These are phyloP conservation scores for Globisporangium barbulae DNA, from an alignment of 352 stramenopile genomes.

Conservation along the genomic window DNA sequence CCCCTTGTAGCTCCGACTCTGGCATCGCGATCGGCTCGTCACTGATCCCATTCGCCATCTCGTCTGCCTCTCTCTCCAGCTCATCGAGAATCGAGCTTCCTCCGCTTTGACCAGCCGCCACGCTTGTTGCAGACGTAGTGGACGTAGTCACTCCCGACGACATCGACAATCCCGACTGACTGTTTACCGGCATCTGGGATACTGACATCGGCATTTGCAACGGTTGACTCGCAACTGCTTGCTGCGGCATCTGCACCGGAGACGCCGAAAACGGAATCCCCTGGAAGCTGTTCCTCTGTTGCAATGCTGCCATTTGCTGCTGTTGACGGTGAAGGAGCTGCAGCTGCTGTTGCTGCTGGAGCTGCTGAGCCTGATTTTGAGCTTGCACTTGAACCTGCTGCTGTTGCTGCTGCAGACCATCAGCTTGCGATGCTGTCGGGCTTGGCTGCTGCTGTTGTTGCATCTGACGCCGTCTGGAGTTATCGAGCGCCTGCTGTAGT, in stretches of 20 bases:
- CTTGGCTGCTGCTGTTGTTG: slow-evolving; percentile 48
- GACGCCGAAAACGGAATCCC: slow-evolving; percentile 54
- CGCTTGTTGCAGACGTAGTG: slow-evolving; percentile 15
- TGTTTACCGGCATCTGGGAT: slow-evolving; percentile 28
- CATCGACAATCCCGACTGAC: slow-evolving; percentile 17
- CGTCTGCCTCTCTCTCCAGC: slow-evolving; percentile 78
- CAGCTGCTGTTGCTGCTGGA: slow-evolving; percentile 54
- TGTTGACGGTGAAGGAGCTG: slow-evolving; percentile 57
- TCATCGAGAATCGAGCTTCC: slow-evolving; percentile 84
- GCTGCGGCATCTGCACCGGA: slow-evolving; percentile 30
- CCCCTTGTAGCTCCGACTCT: slow-evolving; percentile 64
- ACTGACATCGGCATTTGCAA: slow-evolving; percentile 59
- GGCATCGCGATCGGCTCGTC: slow-evolving; percentile 83
- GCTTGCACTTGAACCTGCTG: slow-evolving; percentile 35
- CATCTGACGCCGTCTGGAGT: slow-evolving; percentile 75
- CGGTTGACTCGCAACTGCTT: slow-evolving; percentile 33
- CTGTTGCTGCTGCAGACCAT: slow-evolving; percentile 23
- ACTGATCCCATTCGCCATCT: slow-evolving; percentile 83
- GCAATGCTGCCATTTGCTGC: slow-evolving; percentile 73
- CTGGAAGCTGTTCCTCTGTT: slow-evolving; percentile 64
- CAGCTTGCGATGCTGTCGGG: slow-evolving; percentile 24
- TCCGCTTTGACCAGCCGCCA: slow-evolving; percentile 21
- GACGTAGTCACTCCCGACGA: slow-evolving; percentile 20
- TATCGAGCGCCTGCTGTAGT: slow-evolving; percentile 83
- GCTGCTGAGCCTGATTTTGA: slow-evolving; percentile 38